Evolutionary conservation across 2,329 filamentous ascomycete genomes (phyloP).

Genomic region (Fusarium devonianum): DNA sequence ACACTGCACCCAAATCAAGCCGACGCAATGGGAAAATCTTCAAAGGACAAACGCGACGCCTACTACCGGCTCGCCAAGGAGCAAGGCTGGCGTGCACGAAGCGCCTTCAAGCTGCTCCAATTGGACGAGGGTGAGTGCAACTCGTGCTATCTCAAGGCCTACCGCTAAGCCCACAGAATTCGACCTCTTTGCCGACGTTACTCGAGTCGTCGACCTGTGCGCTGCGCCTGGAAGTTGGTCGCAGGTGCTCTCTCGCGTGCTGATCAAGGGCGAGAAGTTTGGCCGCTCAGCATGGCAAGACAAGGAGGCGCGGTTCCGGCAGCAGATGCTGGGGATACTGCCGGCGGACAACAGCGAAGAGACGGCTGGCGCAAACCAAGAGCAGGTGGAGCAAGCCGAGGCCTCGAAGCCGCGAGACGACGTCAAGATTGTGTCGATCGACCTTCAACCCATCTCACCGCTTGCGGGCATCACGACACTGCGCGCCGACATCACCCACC

Average conservation of each 20-base stretch:
- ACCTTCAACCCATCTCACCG: constrained; percentile 94
- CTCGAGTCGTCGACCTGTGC: constrained; percentile 92
- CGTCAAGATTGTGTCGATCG: constrained; percentile 94
- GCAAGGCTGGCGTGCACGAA: constrained; percentile 96
- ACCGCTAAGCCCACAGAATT: constrained; percentile 69
- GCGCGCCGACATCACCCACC: constrained; percentile 96
- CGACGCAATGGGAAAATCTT: constrained; percentile 85
- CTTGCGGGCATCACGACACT: constrained; percentile 91
- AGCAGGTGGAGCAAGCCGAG: constrained; percentile 35
- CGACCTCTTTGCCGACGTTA: constrained; percentile 88
- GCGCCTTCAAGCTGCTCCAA: constrained; percentile 96
- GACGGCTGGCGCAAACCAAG: constrained; percentile 19
- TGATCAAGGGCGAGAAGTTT: constrained; percentile 94
- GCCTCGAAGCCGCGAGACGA: constrained; percentile 62
- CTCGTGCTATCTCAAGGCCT: neutral
- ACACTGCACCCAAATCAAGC: constrained; percentile 9
- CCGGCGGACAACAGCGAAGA: constrained; percentile 42
- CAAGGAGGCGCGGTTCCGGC: constrained; percentile 71
- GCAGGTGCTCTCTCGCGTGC: constrained; percentile 89
- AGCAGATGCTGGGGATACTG: constrained; percentile 65
- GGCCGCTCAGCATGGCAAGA: constrained; percentile 88
- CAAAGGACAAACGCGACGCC: constrained; percentile 97
- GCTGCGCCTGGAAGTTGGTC: constrained; percentile 97
- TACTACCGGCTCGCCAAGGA: constrained; percentile 99
- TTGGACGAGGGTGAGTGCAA: constrained; percentile 74